Percentiles rank a stretch among this genome's conserved stretches.
These are phyloP conservation scores for Cladorrhinum sp. DNA, from an alignment of 2,329 filamentous ascomycete species.

Conservation along the genomic window DNA sequence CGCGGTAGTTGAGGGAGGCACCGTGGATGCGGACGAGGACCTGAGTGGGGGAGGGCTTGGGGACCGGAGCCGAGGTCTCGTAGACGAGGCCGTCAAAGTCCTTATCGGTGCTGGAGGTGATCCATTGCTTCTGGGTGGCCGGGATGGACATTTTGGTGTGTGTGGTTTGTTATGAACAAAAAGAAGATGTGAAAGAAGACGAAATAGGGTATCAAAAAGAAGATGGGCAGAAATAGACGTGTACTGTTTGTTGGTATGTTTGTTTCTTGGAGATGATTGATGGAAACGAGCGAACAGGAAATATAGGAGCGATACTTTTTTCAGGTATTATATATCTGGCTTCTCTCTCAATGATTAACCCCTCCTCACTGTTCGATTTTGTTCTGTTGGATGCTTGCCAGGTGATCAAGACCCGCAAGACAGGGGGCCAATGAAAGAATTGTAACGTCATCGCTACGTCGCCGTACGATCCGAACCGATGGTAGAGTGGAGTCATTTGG, in stretches of 20 bases:
- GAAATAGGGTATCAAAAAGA: background rate
- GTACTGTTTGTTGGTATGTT: background rate
- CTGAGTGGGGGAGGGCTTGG: slow-evolving; percentile 64
- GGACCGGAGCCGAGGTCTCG: slow-evolving; percentile 48
- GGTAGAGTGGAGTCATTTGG: background rate
- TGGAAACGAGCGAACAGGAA: background rate
- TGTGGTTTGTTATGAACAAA: background rate
- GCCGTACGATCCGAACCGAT: background rate
- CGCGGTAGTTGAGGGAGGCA: slow-evolving; percentile 54
- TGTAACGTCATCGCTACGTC: background rate
- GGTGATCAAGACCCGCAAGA: background rate
- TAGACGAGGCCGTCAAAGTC: slow-evolving; percentile 61
- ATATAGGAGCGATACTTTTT: too few relatives aligned
- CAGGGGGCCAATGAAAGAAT: background rate
- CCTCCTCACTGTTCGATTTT: background rate
- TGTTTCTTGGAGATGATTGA: too few relatives aligned
- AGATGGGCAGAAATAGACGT: background rate
- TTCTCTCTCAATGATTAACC: background rate
- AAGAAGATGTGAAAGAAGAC: background rate
- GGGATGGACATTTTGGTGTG: slow-evolving; percentile 28
- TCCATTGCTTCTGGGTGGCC: slow-evolving; percentile 55
- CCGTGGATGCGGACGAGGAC: slow-evolving; percentile 65
- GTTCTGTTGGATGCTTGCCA: background rate
- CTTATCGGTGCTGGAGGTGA: slow-evolving; percentile 45
- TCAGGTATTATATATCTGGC: background rate